Percentiles rank a stretch among this genome's conserved stretches.
Evolutionary conservation across 768 basidiomycete species (phyloP).

Genomic region (Pleurotus sapidus): DNA sequence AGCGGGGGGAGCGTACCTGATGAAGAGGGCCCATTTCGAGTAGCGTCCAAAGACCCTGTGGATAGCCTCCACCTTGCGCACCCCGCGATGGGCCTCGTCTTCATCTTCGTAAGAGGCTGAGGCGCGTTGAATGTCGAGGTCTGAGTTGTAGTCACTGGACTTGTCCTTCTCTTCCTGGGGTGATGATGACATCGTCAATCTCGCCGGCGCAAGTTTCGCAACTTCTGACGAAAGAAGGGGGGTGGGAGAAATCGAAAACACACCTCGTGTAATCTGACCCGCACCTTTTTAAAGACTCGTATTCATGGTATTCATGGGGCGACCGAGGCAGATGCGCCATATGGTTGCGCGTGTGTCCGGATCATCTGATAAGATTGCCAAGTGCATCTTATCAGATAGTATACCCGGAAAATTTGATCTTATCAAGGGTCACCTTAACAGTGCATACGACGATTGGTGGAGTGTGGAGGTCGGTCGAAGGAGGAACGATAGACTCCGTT

Average conservation of each 20-base stretch:
- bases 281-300: neutral
- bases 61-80: slow-evolving; percentile 47
- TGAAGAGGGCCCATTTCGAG: slow-evolving; percentile 58
- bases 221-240: no score
- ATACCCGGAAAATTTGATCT: neutral
- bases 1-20: slow-evolving; percentile 38
- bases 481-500: no score
- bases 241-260: neutral
- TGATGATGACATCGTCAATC: neutral
- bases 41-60: slow-evolving; percentile 50
- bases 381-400: slow-evolving; percentile 6
- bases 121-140: neutral
- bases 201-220: no score
- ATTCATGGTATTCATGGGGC: slow-evolving; percentile 1
- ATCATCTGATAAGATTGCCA: slow-evolving; percentile 9
- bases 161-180: neutral
- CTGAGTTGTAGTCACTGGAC: neutral
- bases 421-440: neutral
- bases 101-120: slow-evolving; percentile 7
- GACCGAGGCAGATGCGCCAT: neutral
- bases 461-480: no score
- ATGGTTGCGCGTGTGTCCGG: neutral
- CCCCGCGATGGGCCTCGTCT: slow-evolving; percentile 33
- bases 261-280: neutral
- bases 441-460: neutral